These are phyloP conservation scores for Podaxis rugospora DNA, from an alignment of 768 basidiomycete genomes.

Conservation along the genomic window DNA sequence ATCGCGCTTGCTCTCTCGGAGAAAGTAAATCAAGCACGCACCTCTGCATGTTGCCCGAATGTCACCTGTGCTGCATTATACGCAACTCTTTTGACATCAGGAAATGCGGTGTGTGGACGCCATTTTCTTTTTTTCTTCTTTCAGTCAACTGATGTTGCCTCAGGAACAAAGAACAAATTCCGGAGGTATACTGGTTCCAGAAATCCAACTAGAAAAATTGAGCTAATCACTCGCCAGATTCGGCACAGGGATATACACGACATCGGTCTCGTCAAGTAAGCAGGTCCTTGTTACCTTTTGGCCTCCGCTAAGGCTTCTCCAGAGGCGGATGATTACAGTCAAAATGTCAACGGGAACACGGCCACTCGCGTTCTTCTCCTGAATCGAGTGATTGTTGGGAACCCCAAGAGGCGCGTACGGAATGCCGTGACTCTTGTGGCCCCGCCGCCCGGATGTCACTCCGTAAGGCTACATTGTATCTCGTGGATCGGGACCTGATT, in stretches of 20 bases:
- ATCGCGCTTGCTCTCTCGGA: conserved; percentile 51
- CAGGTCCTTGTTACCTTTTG: background rate
- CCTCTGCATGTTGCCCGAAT: conserved; percentile 47
- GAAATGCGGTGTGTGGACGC: conserved; percentile 44
- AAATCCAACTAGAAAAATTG: background rate
- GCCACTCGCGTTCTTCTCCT: conserved; percentile 48
- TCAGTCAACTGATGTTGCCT: background rate
- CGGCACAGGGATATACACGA: conserved; percentile 67
- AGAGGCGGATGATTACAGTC: conserved; percentile 67
- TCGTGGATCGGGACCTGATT: conserved; percentile 1
- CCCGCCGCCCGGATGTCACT: conserved; percentile 57
- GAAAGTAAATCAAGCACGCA: conserved; percentile 42
- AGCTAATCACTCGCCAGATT: conserved; percentile 34
- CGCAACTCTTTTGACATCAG: conserved; percentile 55
- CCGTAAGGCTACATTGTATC: conserved; percentile 29
- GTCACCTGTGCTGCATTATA: conserved; percentile 53
- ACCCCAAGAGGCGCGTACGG: conserved; percentile 41
- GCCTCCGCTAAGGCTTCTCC: conserved; percentile 5
- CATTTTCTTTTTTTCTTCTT: background rate
- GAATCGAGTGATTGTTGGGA: conserved; percentile 63
- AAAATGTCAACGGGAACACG: conserved; percentile 36
- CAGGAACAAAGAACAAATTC: conserved; percentile 54
- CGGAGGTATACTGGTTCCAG: conserved; percentile 17
- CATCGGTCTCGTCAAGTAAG: conserved; percentile 62
- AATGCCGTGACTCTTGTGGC: conserved; percentile 45